Evolutionary conservation across 1,284 basidiomycete species (phyloP), one percentile per base, ranked within the genome.

Genomic region (Vanrija pseudolonga): DNA sequence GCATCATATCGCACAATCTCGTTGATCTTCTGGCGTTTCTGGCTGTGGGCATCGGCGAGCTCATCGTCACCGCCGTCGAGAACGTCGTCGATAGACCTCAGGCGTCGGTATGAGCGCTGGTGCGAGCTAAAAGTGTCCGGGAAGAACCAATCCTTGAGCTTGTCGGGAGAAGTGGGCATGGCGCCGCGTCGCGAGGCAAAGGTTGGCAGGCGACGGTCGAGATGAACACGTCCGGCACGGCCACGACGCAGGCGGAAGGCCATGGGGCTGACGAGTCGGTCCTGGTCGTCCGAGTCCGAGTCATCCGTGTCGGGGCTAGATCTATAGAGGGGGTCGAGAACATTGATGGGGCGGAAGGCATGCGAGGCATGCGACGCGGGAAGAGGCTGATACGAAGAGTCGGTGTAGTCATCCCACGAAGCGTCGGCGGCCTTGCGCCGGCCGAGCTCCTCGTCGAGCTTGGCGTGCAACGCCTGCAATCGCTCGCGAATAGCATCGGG

Each of bases 331-430:
- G 62, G 73, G 64, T 74, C 72, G 19, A 73, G 67, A 15, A 67
- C 55, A 14, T 65, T 63, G 49, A 76, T 54, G 12, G 76, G 60
- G 72, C 74, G 54, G 77, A 72, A 68, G 72, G 68, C 38, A 63
- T 72, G 54, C 66, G 63, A 26, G 76, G 77, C 80, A 67, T 44
- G 85, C 67, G 65, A 79, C 78, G 73, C 50, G 4, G 69, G 69
- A 18, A 74, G 57, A 20, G 76, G 88, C 85, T 84, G 88, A 87
- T 56, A 85, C 67, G 56, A 84, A 78, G 89, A 85, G 75, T 93
- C 90, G 59, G 89, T 82, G 50, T 81, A 80, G 67, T 95, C 91
- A 65, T 95, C 91, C 87, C 90, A 94, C 42, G 84, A 82, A 51
- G 85, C 81, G 66, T 94, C 89, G 51, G 59, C 60, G 47, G 76